Base-by-base conservation (phyloP, 1,284 basidiomycete genomes). In the Pterulicium gracile region DNA sequence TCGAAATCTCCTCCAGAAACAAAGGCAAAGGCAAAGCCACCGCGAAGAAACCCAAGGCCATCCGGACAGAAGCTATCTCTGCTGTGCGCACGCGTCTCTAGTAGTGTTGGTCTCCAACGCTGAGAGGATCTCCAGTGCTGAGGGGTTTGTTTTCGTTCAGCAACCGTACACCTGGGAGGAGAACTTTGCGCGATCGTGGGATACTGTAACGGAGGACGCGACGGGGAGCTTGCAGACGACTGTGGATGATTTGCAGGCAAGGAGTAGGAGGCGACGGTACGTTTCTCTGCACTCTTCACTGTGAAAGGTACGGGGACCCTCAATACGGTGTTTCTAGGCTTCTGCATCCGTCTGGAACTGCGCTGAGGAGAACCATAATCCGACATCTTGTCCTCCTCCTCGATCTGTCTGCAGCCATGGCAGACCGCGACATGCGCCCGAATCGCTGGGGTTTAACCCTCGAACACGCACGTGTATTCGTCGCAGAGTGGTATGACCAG, bases 401-500 rank as follows among this genome's bases (percentile, higher is more conserved):
- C 17, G 95, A 98, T 62, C 70, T 98, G 1, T 96, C 92, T 0
- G 70, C 80, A 1, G 83, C 91, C 1, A 98, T 98, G 93, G 73
- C 80, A 61, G 95, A 98, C 62, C 82, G 92, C 35, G 95, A 98
- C 64, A 88, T 97, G 79, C 78, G 95, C 10, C 92, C 94, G 2
- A 93, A 88, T 15, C 76, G 95, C 47, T 92, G 93, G 54, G 90
- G 96, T 57, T 66, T 98, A 36, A 86, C 84, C 52, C 66, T 98
- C 34, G 84, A 92, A 57, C 95, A 94, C 58, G 77, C 91, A 14
- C 77, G 89, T 47, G 86, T 91, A 52, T 98, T 98, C 55, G 77
- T 98, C 18, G 71, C 77, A 4, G 95, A 99, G 61, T 99, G 95
- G 90, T 99, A 98, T 64, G 96, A 99, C 65, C 96, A 98, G 66